Conservation (phyloP, 441 rosid species). For the Arabidopsis hybrid region DNA sequence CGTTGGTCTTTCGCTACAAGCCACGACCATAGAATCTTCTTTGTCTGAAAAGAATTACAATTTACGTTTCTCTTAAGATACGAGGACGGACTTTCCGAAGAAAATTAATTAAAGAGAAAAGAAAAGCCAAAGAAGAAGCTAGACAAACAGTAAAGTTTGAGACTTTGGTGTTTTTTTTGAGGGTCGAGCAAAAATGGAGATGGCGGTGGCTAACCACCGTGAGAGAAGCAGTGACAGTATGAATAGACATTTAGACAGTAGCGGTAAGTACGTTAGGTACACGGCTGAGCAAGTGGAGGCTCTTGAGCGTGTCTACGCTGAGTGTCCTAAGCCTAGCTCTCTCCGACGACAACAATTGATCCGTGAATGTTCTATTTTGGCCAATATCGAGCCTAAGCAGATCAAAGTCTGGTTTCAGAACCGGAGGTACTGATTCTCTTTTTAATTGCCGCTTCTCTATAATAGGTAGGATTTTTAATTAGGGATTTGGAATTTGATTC, state of each 20-base stretch:
- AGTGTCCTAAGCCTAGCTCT: constrained; percentile 99
- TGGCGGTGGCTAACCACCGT: constrained; percentile 80
- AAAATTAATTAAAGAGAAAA: neutral
- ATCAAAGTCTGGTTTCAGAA: constrained; percentile 96
- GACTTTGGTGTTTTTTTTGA: constrained; percentile 23
- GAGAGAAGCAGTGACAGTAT: constrained; percentile 87
- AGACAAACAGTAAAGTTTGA: constrained; percentile 12
- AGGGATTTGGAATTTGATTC: neutral
- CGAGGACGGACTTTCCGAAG: constrained; percentile 49
- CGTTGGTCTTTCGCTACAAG: constrained; percentile 47
- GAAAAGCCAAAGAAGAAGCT: constrained; percentile 37
- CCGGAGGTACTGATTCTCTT: constrained; percentile 59
- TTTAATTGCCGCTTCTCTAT: neutral
- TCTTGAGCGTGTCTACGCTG: constrained; percentile 91
- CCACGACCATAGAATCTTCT: constrained; percentile 48
- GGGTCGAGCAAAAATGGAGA: constrained; percentile 60
- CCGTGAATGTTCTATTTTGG: constrained; percentile 91
- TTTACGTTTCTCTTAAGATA: constrained; percentile 47
- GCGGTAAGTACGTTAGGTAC: constrained; percentile 95
- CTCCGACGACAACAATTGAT: constrained; percentile 91
- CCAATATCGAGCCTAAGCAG: constrained; percentile 97
- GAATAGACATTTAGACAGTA: constrained; percentile 70
- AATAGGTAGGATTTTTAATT: too few species aligned
- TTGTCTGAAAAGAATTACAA: constrained; percentile 34
- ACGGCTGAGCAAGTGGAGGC: constrained; percentile 99